These are phyloP conservation scores for Hypoxylon rickii DNA, from an alignment of 495 filamentous ascomycete genomes.

Conservation along the genomic window DNA sequence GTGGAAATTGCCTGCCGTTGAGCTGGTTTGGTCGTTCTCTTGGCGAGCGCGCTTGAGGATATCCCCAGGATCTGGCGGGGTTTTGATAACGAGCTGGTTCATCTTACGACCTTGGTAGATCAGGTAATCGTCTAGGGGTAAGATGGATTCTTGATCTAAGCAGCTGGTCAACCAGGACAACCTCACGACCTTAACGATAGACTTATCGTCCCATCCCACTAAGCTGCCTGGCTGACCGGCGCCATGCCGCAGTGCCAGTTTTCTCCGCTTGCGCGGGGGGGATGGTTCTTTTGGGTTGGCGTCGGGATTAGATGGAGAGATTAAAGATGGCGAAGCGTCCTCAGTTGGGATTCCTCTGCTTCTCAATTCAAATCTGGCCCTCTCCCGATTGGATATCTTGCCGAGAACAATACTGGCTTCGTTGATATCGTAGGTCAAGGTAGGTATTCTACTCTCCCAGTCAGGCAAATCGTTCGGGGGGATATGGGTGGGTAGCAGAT, in stretches of 20 bases:
- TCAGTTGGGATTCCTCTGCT: conserved; percentile 61
- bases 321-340: conserved; percentile 51
- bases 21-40: conserved; percentile 28
- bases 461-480: conserved; percentile 61
- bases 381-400: conserved; percentile 66
- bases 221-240: conserved; percentile 19
- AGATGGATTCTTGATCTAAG: conserved; percentile 51
- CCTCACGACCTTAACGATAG: conserved; percentile 69
- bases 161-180: conserved; percentile 76
- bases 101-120: conserved; percentile 65
- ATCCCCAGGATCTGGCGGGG: conserved; percentile 26
- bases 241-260: too few species aligned
- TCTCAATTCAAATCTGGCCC: conserved; percentile 78
- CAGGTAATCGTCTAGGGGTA: conserved; percentile 65
- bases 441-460: conserved; percentile 65
- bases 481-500: conserved; percentile 74
- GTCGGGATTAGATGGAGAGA: not conserved
- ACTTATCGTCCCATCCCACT: conserved; percentile 15
- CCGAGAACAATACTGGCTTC: conserved; percentile 78
- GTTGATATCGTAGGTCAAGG: conserved; percentile 70
- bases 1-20: not conserved
- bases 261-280: conserved; percentile 43
- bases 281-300: not conserved
- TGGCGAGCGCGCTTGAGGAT: conserved; percentile 41
- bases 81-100: conserved; percentile 14